Evolutionary conservation across 2,329 filamentous ascomycete genomes (phyloP), one percentile per base, ranked within the genome.

Genomic region (Talaromyces sp.): DNA sequence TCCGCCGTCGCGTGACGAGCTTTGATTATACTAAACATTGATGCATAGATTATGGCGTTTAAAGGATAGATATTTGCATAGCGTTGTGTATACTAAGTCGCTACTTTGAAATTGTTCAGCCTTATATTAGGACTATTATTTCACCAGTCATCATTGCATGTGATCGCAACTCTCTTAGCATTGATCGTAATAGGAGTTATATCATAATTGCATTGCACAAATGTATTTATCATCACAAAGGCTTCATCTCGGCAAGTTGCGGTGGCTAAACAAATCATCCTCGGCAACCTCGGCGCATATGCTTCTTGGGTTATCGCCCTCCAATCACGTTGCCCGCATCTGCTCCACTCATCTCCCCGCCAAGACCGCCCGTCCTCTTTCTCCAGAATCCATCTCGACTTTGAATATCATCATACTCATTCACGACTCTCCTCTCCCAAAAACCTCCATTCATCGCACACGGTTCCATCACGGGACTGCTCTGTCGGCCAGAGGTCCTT

Each of bases 211-310:
- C 17, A 19, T 8, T n/a, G 40, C 40, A 43, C 6, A 19, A 43
- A 8, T n/a, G 3, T 17, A 5, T 15, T 22, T 22, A 49, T 27
- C 45, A 17, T 49, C 15, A n/a, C 8, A 43, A 5, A 25, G 31
- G 38, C 91, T 83, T 92, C 92, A 73, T 91, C 92, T 92, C 92
- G 78, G 91, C 91, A 66, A 96, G 89, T 19, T 11, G 19, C 5
- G 19, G 54, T 58, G 34, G 34, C 54, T 58, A 27, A 85, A 92
- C 92, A 66, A 96, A 91, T 43, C 56, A 29, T 64, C 61, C 53
- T 64, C 61, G 61, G 56, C 45, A 51, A 61, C 59, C 36, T 49
- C 58, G 59, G 43, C 27, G 31, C 36, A 34, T 61, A 22, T 40
- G 59, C 59, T 47, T 38, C 27, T 51, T 29, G 40, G 27, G 31